A percentile compares a stretch with the other conserved stretches of the same genome.
Evolutionary conservation across 73 alveolate species (phyloP).

Genomic region (Breviolum minutum): DNA sequence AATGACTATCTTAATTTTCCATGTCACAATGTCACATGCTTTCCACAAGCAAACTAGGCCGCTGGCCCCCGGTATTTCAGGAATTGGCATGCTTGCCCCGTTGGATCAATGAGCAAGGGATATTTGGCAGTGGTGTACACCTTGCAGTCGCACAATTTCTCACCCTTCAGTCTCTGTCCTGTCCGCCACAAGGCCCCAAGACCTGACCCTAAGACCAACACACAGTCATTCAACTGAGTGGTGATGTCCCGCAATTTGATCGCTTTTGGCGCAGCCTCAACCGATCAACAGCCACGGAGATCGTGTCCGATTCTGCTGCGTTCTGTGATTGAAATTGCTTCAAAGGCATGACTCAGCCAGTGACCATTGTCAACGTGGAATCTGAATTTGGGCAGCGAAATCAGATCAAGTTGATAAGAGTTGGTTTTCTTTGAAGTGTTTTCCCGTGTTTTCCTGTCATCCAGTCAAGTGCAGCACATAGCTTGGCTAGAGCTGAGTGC

Average conservation of each 20-base stretch:
- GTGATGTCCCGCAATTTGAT: slow-evolving; percentile 82
- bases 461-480: too few relatives aligned
- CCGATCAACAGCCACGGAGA: too few relatives aligned
- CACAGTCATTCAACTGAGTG: slow-evolving; percentile 65
- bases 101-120: slow-evolving; percentile 58
- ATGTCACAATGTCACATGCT: too few relatives aligned
- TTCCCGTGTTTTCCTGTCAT: too few relatives aligned
- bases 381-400: not conserved
- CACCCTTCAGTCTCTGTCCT: not conserved
- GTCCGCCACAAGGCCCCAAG: not conserved
- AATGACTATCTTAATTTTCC: too few relatives aligned
- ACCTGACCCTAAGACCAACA: not conserved
- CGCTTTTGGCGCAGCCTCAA: not conserved
- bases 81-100: slow-evolving; percentile 77
- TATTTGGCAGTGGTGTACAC: slow-evolving; percentile 81
- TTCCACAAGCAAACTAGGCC: not conserved
- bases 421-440: too few relatives aligned
- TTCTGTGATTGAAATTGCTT: too few relatives aligned
- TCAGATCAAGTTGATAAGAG: too few relatives aligned
- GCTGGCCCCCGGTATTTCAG: slow-evolving; percentile 85
- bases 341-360: not conserved
- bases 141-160: not conserved
- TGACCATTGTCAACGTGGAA: not conserved
- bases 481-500: too few relatives aligned
- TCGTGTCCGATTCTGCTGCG: too few relatives aligned